Base-by-base conservation (phyloP, 768 basidiomycete species). In the Chalciporus piperatus region DNA sequence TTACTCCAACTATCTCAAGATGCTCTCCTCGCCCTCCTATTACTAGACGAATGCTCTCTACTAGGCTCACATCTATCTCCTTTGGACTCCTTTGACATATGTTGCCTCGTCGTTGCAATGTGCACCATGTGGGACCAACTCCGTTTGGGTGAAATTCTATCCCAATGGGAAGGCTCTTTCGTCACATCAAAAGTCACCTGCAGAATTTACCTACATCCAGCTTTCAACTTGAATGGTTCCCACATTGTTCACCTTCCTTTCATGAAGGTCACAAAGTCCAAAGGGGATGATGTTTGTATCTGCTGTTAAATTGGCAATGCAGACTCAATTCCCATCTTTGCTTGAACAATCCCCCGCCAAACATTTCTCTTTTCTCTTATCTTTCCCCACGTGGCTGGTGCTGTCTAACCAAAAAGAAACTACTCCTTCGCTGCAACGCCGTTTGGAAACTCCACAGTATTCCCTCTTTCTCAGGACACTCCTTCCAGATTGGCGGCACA, bases 401-500 rank as follows among this genome's bases (percentile, higher is more conserved):
- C 7, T 16, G 49, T 3, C 58, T 69, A 2, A 59, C 60, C 3
- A 57, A 58, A 23, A 22, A 17, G 13, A 25, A 20, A 4, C 64
- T 70, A 28, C 43, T 70, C 10, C 22, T 16, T 1, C 45, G 62
- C 0, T 67, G 66, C 52, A 70, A 69, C 48, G 30, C 42, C 11
- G 59, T 70, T 4, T 67, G 66, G 69, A 10, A 19, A 19, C 32
- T 19, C 4, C 10, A 8, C 4, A 35, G 46, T 8, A 35, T 35
- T 14, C 58, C 60, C 2, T 22, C 19, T 11, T 46, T 64, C 8
- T 35, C 41, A 3, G 71, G 71, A 2, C 70, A 74, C 47, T 60
- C 62, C 45, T 71, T 71, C 48, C 55, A 66, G 11, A 73, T 73
- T 48, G 70, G 71, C 0, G 70, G 70, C 13, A 59, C 70, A 1